These are phyloP conservation scores for Agaricus blazei DNA, from an alignment of 768 basidiomycete species.

Conservation along the genomic window DNA sequence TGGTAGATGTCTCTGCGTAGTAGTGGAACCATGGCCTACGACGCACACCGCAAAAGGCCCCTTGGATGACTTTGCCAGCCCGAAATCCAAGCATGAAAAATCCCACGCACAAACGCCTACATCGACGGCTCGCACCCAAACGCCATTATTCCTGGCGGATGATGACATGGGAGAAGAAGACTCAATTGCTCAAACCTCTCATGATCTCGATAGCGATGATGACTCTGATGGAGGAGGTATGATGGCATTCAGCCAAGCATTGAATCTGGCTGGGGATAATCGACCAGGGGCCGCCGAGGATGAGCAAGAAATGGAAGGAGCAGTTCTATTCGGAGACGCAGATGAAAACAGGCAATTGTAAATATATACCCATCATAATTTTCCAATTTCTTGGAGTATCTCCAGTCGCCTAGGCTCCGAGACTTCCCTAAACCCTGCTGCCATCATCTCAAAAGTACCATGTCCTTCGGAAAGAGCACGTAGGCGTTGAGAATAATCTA, in stretches of 20 bases:
- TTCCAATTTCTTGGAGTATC: conserved; percentile 75
- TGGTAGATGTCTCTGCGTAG: conserved; percentile 72
- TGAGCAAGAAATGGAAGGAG: conserved; percentile 72
- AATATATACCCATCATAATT: conserved; percentile 38
- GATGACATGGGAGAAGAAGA: conserved; percentile 32
- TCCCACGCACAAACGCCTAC: neutral
- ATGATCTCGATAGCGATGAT: conserved; percentile 25
- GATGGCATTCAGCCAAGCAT: conserved; percentile 71
- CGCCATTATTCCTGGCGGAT: conserved; percentile 76
- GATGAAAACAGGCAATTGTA: conserved; percentile 66
- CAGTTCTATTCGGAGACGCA: conserved; percentile 75
- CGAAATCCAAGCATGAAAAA: neutral
- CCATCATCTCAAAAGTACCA: conserved; percentile 73
- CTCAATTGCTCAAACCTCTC: conserved; percentile 24
- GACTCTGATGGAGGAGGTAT: conserved; percentile 48
- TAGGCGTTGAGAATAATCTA: conserved; percentile 75
- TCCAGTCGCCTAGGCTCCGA: conserved; percentile 56
- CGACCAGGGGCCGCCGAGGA: conserved; percentile 60
- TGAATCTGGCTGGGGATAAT: conserved; percentile 53
- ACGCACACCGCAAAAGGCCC: conserved; percentile 22
- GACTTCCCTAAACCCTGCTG: conserved; percentile 73
- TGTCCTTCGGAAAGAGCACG: conserved; percentile 81
- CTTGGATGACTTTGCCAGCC: neutral
- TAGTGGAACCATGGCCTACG: conserved; percentile 78
- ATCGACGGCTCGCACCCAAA: conserved; percentile 31